A percentile compares a stretch with the other conserved stretches of the same genome.
Conservation (phyloP, 768 basidiomycete genomes). For the Boletales sp. region DNA sequence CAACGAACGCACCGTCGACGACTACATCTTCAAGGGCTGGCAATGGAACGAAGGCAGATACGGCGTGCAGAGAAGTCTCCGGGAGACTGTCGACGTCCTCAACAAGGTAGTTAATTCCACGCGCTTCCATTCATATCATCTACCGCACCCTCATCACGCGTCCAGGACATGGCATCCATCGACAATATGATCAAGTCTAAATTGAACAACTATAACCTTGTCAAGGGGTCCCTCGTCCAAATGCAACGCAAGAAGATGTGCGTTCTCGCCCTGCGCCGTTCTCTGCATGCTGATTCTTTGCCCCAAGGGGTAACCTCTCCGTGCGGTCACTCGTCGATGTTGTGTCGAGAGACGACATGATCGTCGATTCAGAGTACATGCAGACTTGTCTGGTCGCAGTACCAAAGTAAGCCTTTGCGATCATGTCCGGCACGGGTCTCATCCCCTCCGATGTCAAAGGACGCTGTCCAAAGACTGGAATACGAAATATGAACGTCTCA, state of each 20-base stretch:
- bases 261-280: conserved; percentile 19
- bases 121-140: conserved; percentile 16
- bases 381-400: conserved; percentile 92
- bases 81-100: conserved; percentile 81
- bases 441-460: conserved; percentile 39
- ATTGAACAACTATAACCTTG: conserved; percentile 85
- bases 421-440: conserved; percentile 1
- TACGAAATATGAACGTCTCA: conserved; percentile 80
- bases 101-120: conserved; percentile 57
- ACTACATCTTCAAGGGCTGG: conserved; percentile 80
- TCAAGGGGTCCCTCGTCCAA: conserved; percentile 87
- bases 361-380: conserved; percentile 89
- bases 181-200: conserved; percentile 94
- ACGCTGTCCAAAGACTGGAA: conserved; percentile 85
- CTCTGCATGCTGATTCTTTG: conserved; percentile 1
- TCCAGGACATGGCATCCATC: conserved; percentile 85
- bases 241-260: conserved; percentile 95
- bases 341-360: conserved; percentile 76
- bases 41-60: conserved; percentile 94
- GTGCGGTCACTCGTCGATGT: conserved; percentile 83
- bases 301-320: conserved; percentile 86
- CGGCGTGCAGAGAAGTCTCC: conserved; percentile 73
- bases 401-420: conserved; percentile 65
- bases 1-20: conserved; percentile 75
- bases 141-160: conserved; percentile 23